Conservation (phyloP, 164 flowering plant species). For the Vitis rupestris region DNA sequence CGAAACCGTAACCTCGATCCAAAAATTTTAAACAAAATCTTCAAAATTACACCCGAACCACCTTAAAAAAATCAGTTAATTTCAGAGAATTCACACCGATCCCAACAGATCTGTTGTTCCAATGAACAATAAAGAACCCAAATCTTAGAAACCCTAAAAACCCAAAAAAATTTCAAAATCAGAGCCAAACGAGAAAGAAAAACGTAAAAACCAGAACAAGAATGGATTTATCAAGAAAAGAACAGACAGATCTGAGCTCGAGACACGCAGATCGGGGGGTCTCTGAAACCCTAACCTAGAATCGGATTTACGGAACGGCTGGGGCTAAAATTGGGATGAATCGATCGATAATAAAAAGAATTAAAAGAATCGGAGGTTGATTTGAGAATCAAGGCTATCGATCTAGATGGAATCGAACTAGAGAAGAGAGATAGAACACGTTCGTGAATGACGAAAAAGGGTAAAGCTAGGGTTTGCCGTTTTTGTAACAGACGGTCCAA, state of each 20-base stretch:
- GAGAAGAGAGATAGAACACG: constrained; percentile 1
- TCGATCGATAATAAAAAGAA: constrained; percentile 8
- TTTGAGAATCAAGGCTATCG: background rate
- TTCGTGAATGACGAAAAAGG: constrained; percentile 18
- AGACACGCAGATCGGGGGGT: constrained; percentile 2
- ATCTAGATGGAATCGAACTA: too few relatives aligned
- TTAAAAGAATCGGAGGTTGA: background rate
- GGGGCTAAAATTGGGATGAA: constrained; percentile 9
- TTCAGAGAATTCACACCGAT: background rate
- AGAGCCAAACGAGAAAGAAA: background rate
- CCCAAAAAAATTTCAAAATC: background rate
- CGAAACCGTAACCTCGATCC: constrained; percentile 36
- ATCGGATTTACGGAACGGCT: background rate
- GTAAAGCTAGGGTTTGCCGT: constrained; percentile 10
- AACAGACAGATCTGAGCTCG: constrained; percentile 6
- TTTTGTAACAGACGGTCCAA: constrained; percentile 6
- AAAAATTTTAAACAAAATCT: constrained; percentile 3
- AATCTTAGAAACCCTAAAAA: background rate
- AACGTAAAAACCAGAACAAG: background rate
- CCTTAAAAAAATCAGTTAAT: background rate
- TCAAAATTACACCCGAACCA: constrained; percentile 12
- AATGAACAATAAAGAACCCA: background rate
- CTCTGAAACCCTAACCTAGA: constrained; percentile 18
- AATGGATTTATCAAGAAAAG: background rate
- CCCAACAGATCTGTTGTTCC: constrained; percentile 8